phyloP scores from a whole-genome alignment of 176 grass and related monocot genomes.

The Raddia guianensis region DNA sequence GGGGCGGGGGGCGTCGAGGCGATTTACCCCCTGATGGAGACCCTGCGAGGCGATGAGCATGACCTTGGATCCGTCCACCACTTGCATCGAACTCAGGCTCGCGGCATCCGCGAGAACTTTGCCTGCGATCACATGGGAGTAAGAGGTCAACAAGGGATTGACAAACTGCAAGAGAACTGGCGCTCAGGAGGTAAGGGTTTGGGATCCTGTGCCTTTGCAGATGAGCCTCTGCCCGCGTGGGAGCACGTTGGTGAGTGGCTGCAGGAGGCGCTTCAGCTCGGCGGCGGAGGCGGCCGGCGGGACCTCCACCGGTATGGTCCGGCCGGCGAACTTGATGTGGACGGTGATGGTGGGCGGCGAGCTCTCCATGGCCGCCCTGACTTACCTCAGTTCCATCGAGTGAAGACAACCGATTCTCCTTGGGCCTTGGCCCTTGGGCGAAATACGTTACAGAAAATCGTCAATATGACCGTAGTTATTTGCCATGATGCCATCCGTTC shows the following conservation, averaged over 20 bases:
- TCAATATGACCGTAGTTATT: too few species aligned
- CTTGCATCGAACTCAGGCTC: slow-evolving; percentile 59
- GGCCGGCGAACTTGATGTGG: slow-evolving; percentile 86
- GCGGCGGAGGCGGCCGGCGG: slow-evolving; percentile 37
- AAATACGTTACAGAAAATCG: too few species aligned
- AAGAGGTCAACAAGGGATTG: not conserved
- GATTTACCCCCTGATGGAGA: slow-evolving; percentile 91
- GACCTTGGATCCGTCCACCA: slow-evolving; percentile 74
- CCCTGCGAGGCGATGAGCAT: slow-evolving; percentile 92
- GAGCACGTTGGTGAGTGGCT: slow-evolving; percentile 91
- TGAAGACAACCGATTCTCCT: not conserved
- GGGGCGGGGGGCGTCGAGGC: not conserved
- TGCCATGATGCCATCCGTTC: too few species aligned
- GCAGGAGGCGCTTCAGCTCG: slow-evolving; percentile 87
- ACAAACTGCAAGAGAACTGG: not conserved
- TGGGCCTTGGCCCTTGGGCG: too few species aligned
- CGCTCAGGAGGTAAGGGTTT: slow-evolving; percentile 1
- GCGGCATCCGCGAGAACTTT: slow-evolving; percentile 66
- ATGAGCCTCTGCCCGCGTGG: slow-evolving; percentile 94
- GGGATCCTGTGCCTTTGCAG: slow-evolving; percentile 69
- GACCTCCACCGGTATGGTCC: slow-evolving; percentile 67
- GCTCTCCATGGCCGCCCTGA: slow-evolving; percentile 27
- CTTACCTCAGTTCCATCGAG: slow-evolving; percentile 8
- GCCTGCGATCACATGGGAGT: slow-evolving; percentile 45
- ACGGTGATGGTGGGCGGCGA: slow-evolving; percentile 53